These are phyloP conservation scores for Aspergillus quadricinctus DNA, from an alignment of 2,329 filamentous ascomycete species.

Conservation along the genomic window DNA sequence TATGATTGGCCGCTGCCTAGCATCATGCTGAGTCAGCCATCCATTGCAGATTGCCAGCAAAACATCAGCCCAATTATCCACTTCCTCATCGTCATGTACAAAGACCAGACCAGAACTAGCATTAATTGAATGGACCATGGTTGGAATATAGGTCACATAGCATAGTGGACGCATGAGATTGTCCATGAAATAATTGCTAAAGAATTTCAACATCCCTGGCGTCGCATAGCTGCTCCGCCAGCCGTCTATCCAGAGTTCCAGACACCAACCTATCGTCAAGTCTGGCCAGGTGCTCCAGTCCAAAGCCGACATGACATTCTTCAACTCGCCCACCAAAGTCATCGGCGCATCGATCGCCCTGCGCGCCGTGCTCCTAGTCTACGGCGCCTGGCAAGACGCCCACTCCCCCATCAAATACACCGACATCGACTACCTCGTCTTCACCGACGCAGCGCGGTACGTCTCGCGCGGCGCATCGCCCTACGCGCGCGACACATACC, in stretches of 20 bases:
- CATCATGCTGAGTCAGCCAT: constrained; percentile 3
- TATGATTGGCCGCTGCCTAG: neutral
- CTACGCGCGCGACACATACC: constrained; percentile 88
- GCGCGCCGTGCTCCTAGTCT: constrained; percentile 70
- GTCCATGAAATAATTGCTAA: neutral
- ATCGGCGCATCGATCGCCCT: constrained; percentile 51
- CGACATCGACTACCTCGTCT: constrained; percentile 97
- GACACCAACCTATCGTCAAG: constrained; percentile 5
- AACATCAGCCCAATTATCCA: neutral
- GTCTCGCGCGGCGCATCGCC: constrained; percentile 65
- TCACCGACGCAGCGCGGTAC: constrained; percentile 88
- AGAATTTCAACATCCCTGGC: neutral
- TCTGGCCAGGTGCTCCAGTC: neutral
- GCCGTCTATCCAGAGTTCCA: neutral
- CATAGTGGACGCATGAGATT: neutral
- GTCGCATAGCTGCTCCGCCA: too few species aligned
- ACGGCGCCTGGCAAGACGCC: constrained; percentile 89
- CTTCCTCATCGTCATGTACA: neutral
- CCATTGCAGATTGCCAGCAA: neutral
- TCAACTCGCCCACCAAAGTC: constrained; percentile 30
- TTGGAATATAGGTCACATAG: neutral
- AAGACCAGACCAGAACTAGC: neutral
- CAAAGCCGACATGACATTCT: constrained; percentile 18
- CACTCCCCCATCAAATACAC: constrained; percentile 94
- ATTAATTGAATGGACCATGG: neutral